Evolutionary conservation across 768 basidiomycete genomes (phyloP), one percentile per base, ranked within the genome.

Genomic region (Mycena sanguinolenta): DNA sequence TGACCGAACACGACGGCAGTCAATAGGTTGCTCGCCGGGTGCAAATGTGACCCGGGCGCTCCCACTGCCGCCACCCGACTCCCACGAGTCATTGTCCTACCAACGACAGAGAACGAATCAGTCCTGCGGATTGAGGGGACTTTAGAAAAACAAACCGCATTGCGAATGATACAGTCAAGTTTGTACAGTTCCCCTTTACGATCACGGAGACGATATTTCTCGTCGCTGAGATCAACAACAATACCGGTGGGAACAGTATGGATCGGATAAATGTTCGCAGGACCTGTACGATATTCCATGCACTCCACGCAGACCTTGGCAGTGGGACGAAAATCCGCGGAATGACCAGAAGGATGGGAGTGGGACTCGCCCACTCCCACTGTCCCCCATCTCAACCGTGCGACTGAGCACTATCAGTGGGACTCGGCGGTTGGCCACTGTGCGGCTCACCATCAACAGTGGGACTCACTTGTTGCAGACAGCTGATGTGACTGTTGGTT

Each of bases 11-110:
- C 59, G 27, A 21, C 27, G 8, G 52, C 58, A 60, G n/a, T n/a
- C 8, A 14, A 67, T 25, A 10, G 58, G 21, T 21, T 14, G n/a
- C 38, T 67, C 52, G 5, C 59, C 59, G 21, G 58, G 44, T 10
- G 34, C 44, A 39, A 67, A 67, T 23, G 14, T 53, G 28, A 67
- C 39, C 1, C 52, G 38, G 27, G 52, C 66, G 3, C 19, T 23
- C 2, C 13, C 30, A 10, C 32, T 19, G 52, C 65, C 57, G 19
- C 58, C 55, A 1, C 1, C 3, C 38, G 49, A 59, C 14, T 61
- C 36, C 66, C 66, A 67, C 21, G 58, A 60, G 50, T 67, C 58
- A 38, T 67, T 59, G 21, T 67, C 58, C 66, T 67, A 36, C 4
- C 27, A 34, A 14, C 54, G 32, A 36, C n/a, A 21, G 13, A 39